Evolutionary conservation across 352 stramenopile genomes (phyloP).

Genomic region (Blastocystis sp.): DNA sequence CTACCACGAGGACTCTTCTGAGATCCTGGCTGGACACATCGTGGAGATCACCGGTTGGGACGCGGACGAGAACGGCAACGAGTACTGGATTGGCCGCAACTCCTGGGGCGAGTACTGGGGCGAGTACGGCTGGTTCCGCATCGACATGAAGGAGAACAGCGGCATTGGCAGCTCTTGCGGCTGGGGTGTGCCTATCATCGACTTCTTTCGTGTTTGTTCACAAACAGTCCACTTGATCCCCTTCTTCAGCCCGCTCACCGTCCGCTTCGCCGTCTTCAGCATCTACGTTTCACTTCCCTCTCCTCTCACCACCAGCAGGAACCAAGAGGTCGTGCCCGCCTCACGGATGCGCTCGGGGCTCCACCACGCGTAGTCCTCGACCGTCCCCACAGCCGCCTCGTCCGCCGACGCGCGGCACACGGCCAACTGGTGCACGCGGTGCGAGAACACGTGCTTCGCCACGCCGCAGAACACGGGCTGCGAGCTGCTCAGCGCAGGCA

Average conservation of each 20-base stretch:
- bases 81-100: slow-evolving; percentile 88
- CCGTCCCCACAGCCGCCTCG: too few relatives aligned
- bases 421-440: slow-evolving; percentile 32
- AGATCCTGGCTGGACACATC: slow-evolving; percentile 82
- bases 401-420: slow-evolving; percentile 10
- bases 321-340: slow-evolving; percentile 32
- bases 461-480: not conserved
- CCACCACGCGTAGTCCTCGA: slow-evolving; percentile 34
- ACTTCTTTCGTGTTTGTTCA: slow-evolving; percentile 59
- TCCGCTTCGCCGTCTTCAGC: slow-evolving; percentile 46
- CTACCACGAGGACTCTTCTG: slow-evolving; percentile 80
- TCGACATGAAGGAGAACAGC: slow-evolving; percentile 84
- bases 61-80: slow-evolving; percentile 79
- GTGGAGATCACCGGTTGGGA: slow-evolving; percentile 84
- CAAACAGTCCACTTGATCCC: slow-evolving; percentile 40
- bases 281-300: not conserved
- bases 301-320: not conserved
- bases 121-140: slow-evolving; percentile 86
- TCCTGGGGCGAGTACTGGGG: slow-evolving; percentile 87
- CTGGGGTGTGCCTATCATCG: slow-evolving; percentile 80
- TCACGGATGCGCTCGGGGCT: slow-evolving; percentile 10
- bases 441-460: slow-evolving; percentile 62
- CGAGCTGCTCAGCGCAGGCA: not conserved
- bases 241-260: not conserved
- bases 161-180: slow-evolving; percentile 78